Evolutionary conservation across 352 stramenopile species (phyloP).

Genomic region (Thalassiosira hispida): DNA sequence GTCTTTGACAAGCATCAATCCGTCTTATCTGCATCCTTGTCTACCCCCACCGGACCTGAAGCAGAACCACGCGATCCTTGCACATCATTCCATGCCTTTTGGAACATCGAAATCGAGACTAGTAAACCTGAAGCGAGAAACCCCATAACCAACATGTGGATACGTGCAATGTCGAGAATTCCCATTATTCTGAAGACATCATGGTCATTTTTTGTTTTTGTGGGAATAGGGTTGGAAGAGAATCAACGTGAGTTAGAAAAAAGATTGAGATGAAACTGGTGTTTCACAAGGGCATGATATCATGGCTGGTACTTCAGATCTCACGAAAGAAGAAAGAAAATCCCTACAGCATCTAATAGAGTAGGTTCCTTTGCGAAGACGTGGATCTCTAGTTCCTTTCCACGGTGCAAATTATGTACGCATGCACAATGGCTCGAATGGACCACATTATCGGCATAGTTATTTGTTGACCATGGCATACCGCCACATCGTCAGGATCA

Average conservation of each 20-base stretch:
- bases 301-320: no score
- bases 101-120: slow-evolving; percentile 78
- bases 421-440: no score
- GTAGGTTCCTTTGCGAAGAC: no score
- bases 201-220: slow-evolving; percentile 4
- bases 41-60: not conserved
- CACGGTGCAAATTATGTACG: no score
- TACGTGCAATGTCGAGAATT: slow-evolving; percentile 61
- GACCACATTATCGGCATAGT: no score
- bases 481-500: no score
- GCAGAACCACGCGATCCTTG: slow-evolving; percentile 32
- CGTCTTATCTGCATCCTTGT: slow-evolving; percentile 46
- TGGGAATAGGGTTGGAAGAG: not conserved
- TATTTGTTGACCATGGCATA: no score
- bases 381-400: no score
- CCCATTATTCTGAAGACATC: slow-evolving; percentile 40
- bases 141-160: slow-evolving; percentile 81
- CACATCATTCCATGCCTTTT: slow-evolving; percentile 79
- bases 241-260: not conserved
- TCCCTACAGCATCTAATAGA: no score
- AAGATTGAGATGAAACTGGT: no score
- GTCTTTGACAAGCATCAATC: slow-evolving; percentile 21
- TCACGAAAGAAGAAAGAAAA: no score
- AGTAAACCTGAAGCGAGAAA: slow-evolving; percentile 72
- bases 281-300: no score